These are phyloP conservation scores for Didymella segeticola DNA, from an alignment of 2,329 filamentous ascomycete species.

Conservation along the genomic window DNA sequence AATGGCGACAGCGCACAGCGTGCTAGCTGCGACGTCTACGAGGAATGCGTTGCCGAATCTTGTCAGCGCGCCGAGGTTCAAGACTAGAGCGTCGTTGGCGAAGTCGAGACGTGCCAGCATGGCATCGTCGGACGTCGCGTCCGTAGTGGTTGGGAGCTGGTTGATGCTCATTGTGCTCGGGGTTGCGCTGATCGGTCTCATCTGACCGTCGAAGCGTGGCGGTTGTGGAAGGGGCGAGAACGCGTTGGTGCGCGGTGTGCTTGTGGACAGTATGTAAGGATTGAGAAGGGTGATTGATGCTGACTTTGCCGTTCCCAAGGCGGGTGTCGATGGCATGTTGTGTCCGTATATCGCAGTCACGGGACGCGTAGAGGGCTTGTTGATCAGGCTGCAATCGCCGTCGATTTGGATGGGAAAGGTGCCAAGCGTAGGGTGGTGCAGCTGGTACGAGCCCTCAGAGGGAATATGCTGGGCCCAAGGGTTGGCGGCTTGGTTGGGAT, in stretches of 20 bases:
- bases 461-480: constrained; percentile 48
- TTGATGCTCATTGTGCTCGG: constrained; percentile 43
- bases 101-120: constrained; percentile 56
- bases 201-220: constrained; percentile 29
- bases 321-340: constrained; percentile 47
- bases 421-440: constrained; percentile 55
- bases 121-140: constrained; percentile 45
- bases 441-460: constrained; percentile 51
- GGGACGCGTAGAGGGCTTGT: constrained; percentile 46
- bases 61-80: constrained; percentile 54
- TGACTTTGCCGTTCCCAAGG: constrained; percentile 34
- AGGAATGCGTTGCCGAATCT: constrained; percentile 55
- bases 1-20: constrained; percentile 54
- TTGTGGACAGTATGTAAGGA: constrained; percentile 48
- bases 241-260: constrained; percentile 39
- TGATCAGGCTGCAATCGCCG: constrained; percentile 50
- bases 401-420: constrained; percentile 52
- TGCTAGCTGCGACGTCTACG: constrained; percentile 53
- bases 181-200: constrained; percentile 40
- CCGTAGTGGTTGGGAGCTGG: constrained; percentile 45
- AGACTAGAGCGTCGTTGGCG: constrained; percentile 47
- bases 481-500: constrained; percentile 45
- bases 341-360: constrained; percentile 49
- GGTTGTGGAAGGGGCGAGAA: constrained; percentile 42
- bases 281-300: constrained; percentile 48